These are phyloP conservation scores for Cymbopogon flexuosus DNA, from an alignment of 202 grass and related monocot species.

Conservation along the genomic window DNA sequence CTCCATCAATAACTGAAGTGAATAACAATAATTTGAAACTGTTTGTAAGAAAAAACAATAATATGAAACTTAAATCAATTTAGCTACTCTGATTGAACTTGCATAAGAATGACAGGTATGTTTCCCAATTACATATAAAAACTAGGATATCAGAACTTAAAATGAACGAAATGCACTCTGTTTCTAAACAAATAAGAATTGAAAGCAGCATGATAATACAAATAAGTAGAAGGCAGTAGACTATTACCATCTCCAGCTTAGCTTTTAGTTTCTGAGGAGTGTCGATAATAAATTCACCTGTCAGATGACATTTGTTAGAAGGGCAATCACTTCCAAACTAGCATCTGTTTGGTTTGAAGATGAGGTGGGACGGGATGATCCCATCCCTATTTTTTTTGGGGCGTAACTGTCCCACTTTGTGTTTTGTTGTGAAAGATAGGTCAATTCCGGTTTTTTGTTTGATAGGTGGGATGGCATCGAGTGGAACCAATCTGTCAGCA, in stretches of 20 bases:
- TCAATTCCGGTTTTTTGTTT: not conserved
- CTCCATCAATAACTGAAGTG: not conserved
- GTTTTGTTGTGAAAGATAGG: not conserved
- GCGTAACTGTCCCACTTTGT: not conserved
- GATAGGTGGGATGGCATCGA: not conserved
- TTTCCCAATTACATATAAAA: not conserved
- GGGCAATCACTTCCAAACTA: constrained; percentile 16
- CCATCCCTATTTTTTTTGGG: not conserved
- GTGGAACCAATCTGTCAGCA: not conserved
- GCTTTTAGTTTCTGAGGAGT: constrained; percentile 86
- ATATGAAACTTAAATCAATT: not conserved
- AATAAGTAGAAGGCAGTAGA: constrained; percentile 8
- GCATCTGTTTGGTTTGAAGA: not conserved
- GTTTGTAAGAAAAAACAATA: too few relatives aligned
- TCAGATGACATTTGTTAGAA: constrained; percentile 26
- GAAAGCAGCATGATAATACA: not conserved
- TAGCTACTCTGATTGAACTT: not conserved
- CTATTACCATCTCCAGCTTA: constrained; percentile 91
- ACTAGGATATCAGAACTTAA: not conserved
- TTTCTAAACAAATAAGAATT: not conserved
- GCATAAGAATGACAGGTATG: not conserved
- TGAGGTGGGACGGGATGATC: not conserved
- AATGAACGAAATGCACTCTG: not conserved
- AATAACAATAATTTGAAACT: not conserved
- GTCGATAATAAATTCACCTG: constrained; percentile 89